Evolutionary conservation across 2,329 filamentous ascomycete species (phyloP).

Genomic region (Aureobasidium sp.): DNA sequence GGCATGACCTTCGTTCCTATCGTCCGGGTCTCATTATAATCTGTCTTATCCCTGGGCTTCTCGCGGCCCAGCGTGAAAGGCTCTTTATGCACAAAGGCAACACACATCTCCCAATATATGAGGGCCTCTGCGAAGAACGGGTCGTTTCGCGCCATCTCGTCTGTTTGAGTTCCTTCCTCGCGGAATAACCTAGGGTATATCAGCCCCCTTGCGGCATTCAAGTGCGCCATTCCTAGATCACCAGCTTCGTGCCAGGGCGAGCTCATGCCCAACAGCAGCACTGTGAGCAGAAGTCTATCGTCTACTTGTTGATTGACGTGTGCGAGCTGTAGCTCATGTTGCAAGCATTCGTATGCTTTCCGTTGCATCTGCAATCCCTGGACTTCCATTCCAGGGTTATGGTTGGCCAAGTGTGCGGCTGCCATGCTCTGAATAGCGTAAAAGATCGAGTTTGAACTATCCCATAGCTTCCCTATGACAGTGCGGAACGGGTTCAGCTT

Average conservation of each 20-base stretch:
- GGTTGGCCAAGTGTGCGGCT: constrained; percentile 21
- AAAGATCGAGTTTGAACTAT: constrained; percentile 50
- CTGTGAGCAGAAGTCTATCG: constrained; percentile 37
- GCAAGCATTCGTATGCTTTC: constrained; percentile 38
- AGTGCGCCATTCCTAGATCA: constrained; percentile 47
- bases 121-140: constrained; percentile 51
- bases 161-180: constrained; percentile 25
- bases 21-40: constrained; percentile 16
- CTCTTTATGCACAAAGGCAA: constrained; percentile 44
- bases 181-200: constrained; percentile 37
- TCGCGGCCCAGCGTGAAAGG: constrained; percentile 16
- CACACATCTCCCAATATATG: constrained; percentile 52
- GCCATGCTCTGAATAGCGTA: constrained; percentile 56
- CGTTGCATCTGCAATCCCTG: constrained; percentile 20
- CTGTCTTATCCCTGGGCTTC: constrained; percentile 17
- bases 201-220: constrained; percentile 39
- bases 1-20: constrained; percentile 21
- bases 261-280: constrained; percentile 52
- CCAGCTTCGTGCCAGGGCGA: constrained; percentile 52
- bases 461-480: constrained; percentile 50
- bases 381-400: constrained; percentile 19
- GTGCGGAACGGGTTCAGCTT: constrained; percentile 53
- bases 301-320: constrained; percentile 18
- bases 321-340: constrained; percentile 31
- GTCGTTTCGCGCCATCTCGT: constrained; percentile 26